A percentile compares a stretch with the other conserved stretches of the same genome.
Conservation (phyloP, 2,329 filamentous ascomycete genomes). For the Canariomyces notabilis region DNA sequence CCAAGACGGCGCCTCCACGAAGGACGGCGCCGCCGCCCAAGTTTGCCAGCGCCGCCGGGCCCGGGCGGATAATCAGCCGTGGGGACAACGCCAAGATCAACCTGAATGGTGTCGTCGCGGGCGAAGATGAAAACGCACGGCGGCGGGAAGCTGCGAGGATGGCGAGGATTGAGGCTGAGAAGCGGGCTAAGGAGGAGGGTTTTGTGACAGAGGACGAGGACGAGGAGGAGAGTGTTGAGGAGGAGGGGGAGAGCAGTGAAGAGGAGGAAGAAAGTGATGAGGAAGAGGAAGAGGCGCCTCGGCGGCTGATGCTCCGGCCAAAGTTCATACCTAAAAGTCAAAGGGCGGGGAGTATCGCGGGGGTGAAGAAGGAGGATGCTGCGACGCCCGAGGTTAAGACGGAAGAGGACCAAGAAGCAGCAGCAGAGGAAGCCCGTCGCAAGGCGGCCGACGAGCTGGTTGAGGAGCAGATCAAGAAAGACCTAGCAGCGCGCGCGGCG, state of each 20-base stretch:
- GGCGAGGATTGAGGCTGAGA: conserved; percentile 39
- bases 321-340: conserved; percentile 55
- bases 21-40: conserved; percentile 52
- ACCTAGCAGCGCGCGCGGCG: conserved; percentile 67
- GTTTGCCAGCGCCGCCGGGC: conserved; percentile 39
- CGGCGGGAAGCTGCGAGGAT: conserved; percentile 43
- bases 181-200: conserved; percentile 52
- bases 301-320: conserved; percentile 55
- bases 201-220: conserved; percentile 56
- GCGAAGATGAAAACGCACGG: conserved; percentile 40
- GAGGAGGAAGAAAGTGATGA: conserved; percentile 36
- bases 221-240: conserved; percentile 39
- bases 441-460: conserved; percentile 74
- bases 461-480: conserved; percentile 81
- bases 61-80: conserved; percentile 51
- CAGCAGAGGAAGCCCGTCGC: conserved; percentile 52
- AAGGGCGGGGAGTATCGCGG: neutral
- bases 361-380: too few relatives aligned
- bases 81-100: conserved; percentile 43
- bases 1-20: conserved; percentile 19
- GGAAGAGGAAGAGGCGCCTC: conserved; percentile 53
- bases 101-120: conserved; percentile 28
- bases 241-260: conserved; percentile 27
- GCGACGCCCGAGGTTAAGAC: conserved; percentile 17
- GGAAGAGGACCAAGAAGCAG: conserved; percentile 22